These are phyloP conservation scores for Cunninghamia lanceolata DNA, from an alignment of 75 land plant genomes.

Conservation along the genomic window DNA sequence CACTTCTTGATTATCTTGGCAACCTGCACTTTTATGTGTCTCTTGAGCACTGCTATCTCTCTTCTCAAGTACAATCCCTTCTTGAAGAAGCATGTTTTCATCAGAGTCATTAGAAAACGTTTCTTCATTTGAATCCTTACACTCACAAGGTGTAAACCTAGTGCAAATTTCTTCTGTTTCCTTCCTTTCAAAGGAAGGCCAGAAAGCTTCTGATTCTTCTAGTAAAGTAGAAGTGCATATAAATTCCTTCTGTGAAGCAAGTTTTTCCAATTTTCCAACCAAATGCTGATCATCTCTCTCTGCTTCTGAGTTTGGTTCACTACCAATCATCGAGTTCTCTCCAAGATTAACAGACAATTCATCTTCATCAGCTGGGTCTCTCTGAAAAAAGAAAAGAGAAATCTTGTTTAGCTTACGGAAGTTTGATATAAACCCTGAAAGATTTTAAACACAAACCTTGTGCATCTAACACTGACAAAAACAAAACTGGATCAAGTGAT, in stretches of 20 bases:
- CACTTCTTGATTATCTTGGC: not conserved
- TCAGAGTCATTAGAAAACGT: not conserved
- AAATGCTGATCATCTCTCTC: conserved; percentile 7
- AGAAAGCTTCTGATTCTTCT: not conserved
- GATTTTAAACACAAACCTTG: not conserved
- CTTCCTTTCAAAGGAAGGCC: not conserved
- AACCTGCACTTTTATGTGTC: not conserved
- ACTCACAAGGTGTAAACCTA: not conserved
- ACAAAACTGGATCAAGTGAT: not conserved
- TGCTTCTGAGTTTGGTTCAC: conserved; percentile 5
- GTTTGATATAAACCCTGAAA: not conserved
- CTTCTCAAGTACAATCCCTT: not conserved
- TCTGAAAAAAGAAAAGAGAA: not conserved
- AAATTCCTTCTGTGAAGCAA: not conserved
- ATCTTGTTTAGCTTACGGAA: not conserved
- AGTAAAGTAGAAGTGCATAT: not conserved
- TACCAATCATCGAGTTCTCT: not conserved
- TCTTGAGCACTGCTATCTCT: not conserved
- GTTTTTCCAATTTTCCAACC: not conserved
- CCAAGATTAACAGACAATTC: not conserved
- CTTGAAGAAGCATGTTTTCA: not conserved
- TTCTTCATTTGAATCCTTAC: not conserved
- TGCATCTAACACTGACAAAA: not conserved
- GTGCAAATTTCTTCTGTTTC: not conserved
- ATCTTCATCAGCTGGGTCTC: conserved; percentile 6